Evolutionary conservation across 345 rosid genomes (phyloP).

Genomic region (Populus nigra): DNA sequence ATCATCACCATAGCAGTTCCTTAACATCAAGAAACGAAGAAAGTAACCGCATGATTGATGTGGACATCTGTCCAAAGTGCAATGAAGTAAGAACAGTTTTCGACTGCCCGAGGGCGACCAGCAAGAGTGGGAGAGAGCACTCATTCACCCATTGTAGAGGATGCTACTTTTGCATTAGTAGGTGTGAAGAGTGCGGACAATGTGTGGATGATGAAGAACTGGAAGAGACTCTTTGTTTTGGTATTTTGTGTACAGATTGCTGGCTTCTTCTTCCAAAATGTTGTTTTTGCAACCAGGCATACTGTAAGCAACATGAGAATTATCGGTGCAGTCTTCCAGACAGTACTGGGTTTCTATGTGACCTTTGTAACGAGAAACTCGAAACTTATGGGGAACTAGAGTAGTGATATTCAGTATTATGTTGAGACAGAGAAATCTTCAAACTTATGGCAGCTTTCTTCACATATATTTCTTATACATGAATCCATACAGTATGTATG

Average conservation of each 20-base stretch:
- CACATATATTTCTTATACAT: too few species aligned
- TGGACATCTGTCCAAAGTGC: constrained; percentile 67
- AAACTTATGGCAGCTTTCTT: too few species aligned
- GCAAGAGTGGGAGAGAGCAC: constrained; percentile 29
- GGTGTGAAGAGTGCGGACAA: constrained; percentile 65
- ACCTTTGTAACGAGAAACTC: constrained; percentile 43
- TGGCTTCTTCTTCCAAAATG: constrained; percentile 82
- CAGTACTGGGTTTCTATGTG: constrained; percentile 49
- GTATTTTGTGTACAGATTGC: constrained; percentile 53
- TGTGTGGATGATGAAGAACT: constrained; percentile 43
- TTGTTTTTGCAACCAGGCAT: constrained; percentile 62
- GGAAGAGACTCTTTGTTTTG: constrained; percentile 54
- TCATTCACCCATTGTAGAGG: constrained; percentile 42
- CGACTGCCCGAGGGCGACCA: constrained; percentile 48
- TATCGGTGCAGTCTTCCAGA: constrained; percentile 14
- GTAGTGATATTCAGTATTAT: too few species aligned
- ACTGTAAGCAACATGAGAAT: constrained; percentile 45
- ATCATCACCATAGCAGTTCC: constrained; percentile 21
- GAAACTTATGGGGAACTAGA: neutral
- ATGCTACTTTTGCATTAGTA: constrained; percentile 54
- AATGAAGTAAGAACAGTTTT: constrained; percentile 53
- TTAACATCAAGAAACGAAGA: neutral
- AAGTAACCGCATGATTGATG: constrained; percentile 32
- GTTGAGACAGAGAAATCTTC: too few species aligned
- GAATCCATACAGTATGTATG: too few species aligned